Evolutionary conservation across 163 green algal species (phyloP).

Genomic region (Trebouxiophyceae sp.): DNA sequence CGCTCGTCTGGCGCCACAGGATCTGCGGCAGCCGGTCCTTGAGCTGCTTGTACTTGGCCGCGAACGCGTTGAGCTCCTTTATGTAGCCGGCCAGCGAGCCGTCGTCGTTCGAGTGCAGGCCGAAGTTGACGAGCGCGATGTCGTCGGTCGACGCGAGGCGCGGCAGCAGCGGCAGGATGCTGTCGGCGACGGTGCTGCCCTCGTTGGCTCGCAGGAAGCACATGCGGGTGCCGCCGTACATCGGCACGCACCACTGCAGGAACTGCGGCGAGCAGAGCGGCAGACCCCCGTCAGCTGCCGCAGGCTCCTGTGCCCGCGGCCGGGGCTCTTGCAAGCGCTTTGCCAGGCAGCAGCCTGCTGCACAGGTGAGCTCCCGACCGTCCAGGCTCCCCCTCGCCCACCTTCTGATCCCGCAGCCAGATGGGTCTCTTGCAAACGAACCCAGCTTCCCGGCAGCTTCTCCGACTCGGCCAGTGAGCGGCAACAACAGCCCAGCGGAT

Average conservation of each 20-base stretch:
- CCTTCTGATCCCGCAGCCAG: too few relatives aligned
- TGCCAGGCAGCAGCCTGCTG: too few relatives aligned
- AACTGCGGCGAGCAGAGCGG: not conserved
- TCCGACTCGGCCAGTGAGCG: too few relatives aligned
- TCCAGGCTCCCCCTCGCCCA: too few relatives aligned
- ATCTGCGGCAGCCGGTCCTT: constrained; percentile 12
- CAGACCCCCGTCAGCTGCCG: too few relatives aligned
- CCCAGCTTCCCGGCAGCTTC: too few relatives aligned
- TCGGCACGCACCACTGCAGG: constrained; percentile 12
- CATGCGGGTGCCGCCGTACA: constrained; percentile 14
- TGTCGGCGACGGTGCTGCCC: constrained; percentile 6
- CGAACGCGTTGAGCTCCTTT: not conserved
- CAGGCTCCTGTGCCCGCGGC: too few relatives aligned
- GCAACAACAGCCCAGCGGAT: too few relatives aligned
- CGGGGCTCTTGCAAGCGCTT: too few relatives aligned
- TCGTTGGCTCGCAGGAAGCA: constrained; percentile 17
- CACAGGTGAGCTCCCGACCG: too few relatives aligned
- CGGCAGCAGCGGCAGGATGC: constrained; percentile 8
- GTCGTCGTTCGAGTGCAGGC: not conserved
- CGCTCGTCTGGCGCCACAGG: constrained; percentile 15
- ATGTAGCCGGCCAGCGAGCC: not conserved
- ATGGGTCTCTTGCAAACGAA: too few relatives aligned
- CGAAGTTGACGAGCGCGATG: constrained; percentile 18
- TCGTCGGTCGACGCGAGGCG: constrained; percentile 4
- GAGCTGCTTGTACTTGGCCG: not conserved